Evolutionary conservation across 2,329 filamentous ascomycete genomes (phyloP), one percentile per base, ranked within the genome.

Genomic region (Phialophora tarda): DNA sequence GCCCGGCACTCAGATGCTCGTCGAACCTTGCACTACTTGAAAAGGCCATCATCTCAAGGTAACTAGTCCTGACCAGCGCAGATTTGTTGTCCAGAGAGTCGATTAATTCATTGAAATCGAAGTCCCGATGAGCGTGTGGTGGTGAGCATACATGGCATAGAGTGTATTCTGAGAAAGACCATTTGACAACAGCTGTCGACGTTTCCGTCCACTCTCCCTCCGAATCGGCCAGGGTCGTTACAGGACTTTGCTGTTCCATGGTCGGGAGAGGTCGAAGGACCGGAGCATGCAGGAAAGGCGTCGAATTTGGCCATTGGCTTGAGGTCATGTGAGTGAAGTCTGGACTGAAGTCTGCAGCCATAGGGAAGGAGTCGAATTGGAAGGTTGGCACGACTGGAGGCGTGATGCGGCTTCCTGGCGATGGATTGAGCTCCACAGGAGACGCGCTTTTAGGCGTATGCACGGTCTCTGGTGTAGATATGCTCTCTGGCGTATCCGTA

Each of bases 51-150:
- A 44, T 21, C 48, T 28, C 24, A 50, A 30, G 24, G 21, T 23
- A 51, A 23, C 21, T 17, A 1, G 21, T 23, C 24, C 14, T 24
- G 23, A 26, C 24, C 21, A 51, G 10, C 26, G 48, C 11, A 26
- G 21, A 51, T 26, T 26, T 23, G 24, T 51, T 51, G 10, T 26
- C 48, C n/a, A 62, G 59, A 28, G 47, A 53, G 23, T 51, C 50
- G 59, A 62, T 53, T 23, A 48, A 34, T 38, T 54, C 59, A 28
- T 48, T 54, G 32, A 62, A 62, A 21, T 62, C 59, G 30, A 50
- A 62, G 32, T 51, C 50, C 34, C 34, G 30, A 51, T 62, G 59
- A 41, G n/a, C 10, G 23, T 63, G 50, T 4, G 54, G 30, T 30
- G 62, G 62, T 32, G 12, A 28, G 23, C 54, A 51, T 53, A 23